Base-by-base conservation (phyloP, 192 early-diverging fungal species). In the Podochytrium sp. region DNA sequence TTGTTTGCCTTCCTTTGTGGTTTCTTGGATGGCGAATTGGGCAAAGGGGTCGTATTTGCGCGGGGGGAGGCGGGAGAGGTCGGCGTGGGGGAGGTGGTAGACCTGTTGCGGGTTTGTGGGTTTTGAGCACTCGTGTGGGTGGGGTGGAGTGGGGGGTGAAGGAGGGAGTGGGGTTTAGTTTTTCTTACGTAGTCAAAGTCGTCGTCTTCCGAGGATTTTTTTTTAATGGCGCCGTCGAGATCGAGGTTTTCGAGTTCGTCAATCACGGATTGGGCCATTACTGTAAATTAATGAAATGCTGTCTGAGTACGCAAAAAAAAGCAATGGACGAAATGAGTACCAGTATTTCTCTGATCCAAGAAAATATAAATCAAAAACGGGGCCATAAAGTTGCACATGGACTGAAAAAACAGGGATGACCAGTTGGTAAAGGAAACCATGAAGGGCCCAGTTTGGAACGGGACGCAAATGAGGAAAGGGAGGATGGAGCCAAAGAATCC, bases 331-430 rank as follows among this genome's bases (percentile, higher is more conserved):
- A 5, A 65, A 51, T 50, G 3, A 5, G 5, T 55, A 79, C 75
- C 69, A 20, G 79, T 60, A 59, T 85, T 85, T 30, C 83, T 58
- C 53, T 77, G 61, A 34, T 75, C 74, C 59, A 90, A 84, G 39
- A 84, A 85, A 50, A 92, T 83, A 64, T 82, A 93, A 16, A 93
- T 79, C 20, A 89, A 74, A 67, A 91, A 89, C 1, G 91, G 90
- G 1, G 90, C 78, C 35, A 90, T 82, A 67, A 90, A 91, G 73
- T 91, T 91, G 56, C 85, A 86, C n/a, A 78, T 78, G 34, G 88
- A 91, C 78, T 85, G 81, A 47, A 91, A 85, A 50, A 90, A 83
- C 33, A 92, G 62, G 61, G 84, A 87, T 23, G 84, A 83, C 89
- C 89, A 92, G 29, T 83, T 86, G 10, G 86, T 79, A 41, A 92